Evolutionary conservation across 1,139 yeast species (phyloP).

Genomic region (Hanseniaspora sp.): DNA sequence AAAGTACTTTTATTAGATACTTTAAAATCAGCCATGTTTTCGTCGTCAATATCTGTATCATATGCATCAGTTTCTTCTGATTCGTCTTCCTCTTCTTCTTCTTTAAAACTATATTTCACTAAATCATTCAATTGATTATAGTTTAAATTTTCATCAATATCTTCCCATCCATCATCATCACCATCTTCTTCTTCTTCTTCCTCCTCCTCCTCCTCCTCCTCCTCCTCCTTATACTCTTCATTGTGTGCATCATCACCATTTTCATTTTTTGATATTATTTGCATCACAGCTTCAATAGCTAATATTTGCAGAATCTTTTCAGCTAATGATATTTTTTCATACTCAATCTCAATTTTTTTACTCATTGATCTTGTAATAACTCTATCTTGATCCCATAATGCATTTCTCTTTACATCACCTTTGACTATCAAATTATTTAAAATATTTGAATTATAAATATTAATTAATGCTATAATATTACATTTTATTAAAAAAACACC

Average conservation of each 20-base stretch:
- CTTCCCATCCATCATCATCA: slow-evolving; percentile 71
- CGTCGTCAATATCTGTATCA: slow-evolving; percentile 27
- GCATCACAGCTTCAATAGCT: slow-evolving; percentile 56
- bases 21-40: slow-evolving; percentile 25
- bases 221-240: slow-evolving; percentile 22
- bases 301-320: slow-evolving; percentile 63
- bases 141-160: slow-evolving; percentile 56
- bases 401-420: slow-evolving; percentile 63
- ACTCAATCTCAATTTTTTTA: slow-evolving; percentile 50
- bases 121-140: slow-evolving; percentile 46
- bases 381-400: slow-evolving; percentile 32
- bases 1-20: not conserved
- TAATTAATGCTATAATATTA: slow-evolving; percentile 60
- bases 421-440: slow-evolving; percentile 48
- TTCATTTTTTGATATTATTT: slow-evolving; percentile 34
- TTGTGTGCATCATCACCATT: slow-evolving; percentile 17
- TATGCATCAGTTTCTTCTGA: slow-evolving; percentile 26
- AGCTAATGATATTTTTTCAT: slow-evolving; percentile 56
- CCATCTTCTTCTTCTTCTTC: slow-evolving; percentile 38
- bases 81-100: slow-evolving; percentile 28
- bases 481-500: slow-evolving; percentile 66
- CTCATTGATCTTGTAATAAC: slow-evolving; percentile 83
- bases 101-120: slow-evolving; percentile 24
- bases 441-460: slow-evolving; percentile 49
- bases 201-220: slow-evolving; percentile 25